Base-by-base conservation (phyloP, 2,329 filamentous ascomycete genomes). In the Pestalotiopsis sp. region DNA sequence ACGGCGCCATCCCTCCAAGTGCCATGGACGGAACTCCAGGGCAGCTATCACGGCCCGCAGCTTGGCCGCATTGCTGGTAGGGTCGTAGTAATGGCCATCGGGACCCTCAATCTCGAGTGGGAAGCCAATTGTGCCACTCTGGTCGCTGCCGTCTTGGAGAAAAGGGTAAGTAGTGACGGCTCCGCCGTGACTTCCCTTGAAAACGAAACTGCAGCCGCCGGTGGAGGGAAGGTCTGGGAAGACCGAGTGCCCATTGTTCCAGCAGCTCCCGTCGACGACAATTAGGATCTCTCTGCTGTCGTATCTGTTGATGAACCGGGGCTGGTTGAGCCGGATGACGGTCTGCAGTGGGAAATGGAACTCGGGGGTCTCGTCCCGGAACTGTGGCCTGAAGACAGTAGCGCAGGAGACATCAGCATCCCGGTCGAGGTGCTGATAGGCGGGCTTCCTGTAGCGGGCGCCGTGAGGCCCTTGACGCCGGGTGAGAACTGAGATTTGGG, bases 51-150 rank as follows among this genome's bases (percentile, higher is more conserved):
- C 80, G 45, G 83, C 80, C 6, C 82, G 81, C 4, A 85, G 76
- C 71, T 84, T 81, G 20, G 84, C 84, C 1, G 83, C 77, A 67
- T 83, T 83, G 71, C 78, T 83, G 3, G 82, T 85, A 9, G 66
- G 65, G 1, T 65, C 38, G 7, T 56, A 67, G 20, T 68, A 13
- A 5, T 78, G 71, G 39, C 76, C 78, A 20, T 59, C 69, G 0
- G 81, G 81, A 1, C 81, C 79, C 45, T 72, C 25, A 2, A 67
- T 69, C 70, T 83, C 81, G 1, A 82, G 76, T 1, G 74, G 76
- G 61, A 79, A 76, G 1, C 68, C 68, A 57, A 74, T 61, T 38
- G 65, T 70, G 27, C 74, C 66, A 9, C 25, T n/a, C 13, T 27
- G 68, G 20, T 62, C 56, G 67, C 31, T 39, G 38, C 27, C 67